Evolutionary conservation across 495 filamentous ascomycete genomes (phyloP).

Genomic region (Aspergillus sparsus): DNA sequence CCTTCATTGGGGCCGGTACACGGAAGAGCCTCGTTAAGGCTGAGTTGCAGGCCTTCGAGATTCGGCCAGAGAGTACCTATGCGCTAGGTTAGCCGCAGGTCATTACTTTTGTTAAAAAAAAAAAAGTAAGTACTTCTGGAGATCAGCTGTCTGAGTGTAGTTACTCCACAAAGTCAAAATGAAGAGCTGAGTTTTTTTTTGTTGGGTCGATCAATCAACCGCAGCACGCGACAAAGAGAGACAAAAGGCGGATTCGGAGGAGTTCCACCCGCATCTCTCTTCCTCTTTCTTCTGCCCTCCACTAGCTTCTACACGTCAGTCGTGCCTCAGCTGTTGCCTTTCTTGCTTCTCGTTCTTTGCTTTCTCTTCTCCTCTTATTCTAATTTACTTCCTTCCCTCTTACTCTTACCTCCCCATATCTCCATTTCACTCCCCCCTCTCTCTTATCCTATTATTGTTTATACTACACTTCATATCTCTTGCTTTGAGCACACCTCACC

Average conservation of each 20-base stretch:
- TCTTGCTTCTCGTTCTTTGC: constrained; percentile 8
- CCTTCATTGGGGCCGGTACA: neutral
- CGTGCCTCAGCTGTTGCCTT: constrained; percentile 2
- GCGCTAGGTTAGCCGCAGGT: neutral
- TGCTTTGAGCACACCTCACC: constrained; percentile 26
- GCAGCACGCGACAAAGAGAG: constrained; percentile 28
- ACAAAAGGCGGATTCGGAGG: constrained; percentile 34
- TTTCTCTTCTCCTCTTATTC: constrained; percentile 19
- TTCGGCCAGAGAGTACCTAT: neutral
- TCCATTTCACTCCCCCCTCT: constrained; percentile 1
- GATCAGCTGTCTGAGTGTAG: neutral
- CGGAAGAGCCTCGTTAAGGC: neutral
- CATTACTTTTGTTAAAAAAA: neutral
- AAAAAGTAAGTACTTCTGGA: no score
- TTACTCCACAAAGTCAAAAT: neutral
- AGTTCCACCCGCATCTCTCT: constrained; percentile 42
- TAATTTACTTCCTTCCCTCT: constrained; percentile 5
- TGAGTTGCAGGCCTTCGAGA: neutral
- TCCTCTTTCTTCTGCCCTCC: constrained; percentile 19
- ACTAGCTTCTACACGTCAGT: constrained; percentile 19
- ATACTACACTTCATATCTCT: neutral
- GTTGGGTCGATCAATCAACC: constrained; percentile 8
- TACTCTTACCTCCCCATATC: neutral
- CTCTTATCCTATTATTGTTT: constrained; percentile 8
- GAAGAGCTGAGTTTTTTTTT: constrained; percentile 7